Conservation (phyloP, 1,139 yeast genomes). For the Meyerozyma athensensis region DNA sequence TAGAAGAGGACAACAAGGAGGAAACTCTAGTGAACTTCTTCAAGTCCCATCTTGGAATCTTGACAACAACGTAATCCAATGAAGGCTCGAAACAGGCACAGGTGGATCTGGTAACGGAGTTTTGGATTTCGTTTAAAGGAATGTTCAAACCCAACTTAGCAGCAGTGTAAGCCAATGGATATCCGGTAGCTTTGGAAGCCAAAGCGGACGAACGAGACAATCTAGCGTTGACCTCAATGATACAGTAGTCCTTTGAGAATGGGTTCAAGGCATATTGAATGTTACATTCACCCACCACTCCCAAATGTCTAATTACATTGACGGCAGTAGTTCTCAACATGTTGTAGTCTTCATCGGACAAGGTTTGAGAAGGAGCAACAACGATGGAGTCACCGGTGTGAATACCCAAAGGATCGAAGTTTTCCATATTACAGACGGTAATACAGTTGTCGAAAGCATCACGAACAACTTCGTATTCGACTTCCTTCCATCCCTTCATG, state of each 20-base stretch:
- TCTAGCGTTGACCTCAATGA: slow-evolving; percentile 97
- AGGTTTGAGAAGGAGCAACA: slow-evolving; percentile 97
- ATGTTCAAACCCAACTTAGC: slow-evolving; percentile 94
- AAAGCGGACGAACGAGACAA: slow-evolving; percentile 96
- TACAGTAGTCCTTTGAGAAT: slow-evolving; percentile 89
- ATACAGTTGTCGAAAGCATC: slow-evolving; percentile 97
- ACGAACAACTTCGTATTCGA: slow-evolving; percentile 97
- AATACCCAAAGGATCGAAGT: slow-evolving; percentile 96
- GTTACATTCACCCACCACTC: slow-evolving; percentile 99
- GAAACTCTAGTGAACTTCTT: slow-evolving; percentile 94
- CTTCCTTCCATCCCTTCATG: slow-evolving; percentile 99
- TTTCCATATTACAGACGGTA: slow-evolving; percentile 99
- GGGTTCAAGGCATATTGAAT: slow-evolving; percentile 97
- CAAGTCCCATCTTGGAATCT: slow-evolving; percentile 99
- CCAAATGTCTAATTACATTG: slow-evolving; percentile 93
- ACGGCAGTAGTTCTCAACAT: slow-evolving; percentile 98
- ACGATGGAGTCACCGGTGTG: slow-evolving; percentile 99
- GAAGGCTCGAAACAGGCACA: slow-evolving; percentile 98
- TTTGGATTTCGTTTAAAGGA: slow-evolving; percentile 86
- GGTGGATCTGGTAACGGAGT: slow-evolving; percentile 91
- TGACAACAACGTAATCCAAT: slow-evolving; percentile 92
- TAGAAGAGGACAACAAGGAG: slow-evolving; percentile 81
- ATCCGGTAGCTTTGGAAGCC: slow-evolving; percentile 98
- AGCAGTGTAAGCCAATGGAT: slow-evolving; percentile 96
- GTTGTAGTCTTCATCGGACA: slow-evolving; percentile 95